Conservation (phyloP, 495 filamentous ascomycete genomes). For the Aspergillus nidulans region DNA sequence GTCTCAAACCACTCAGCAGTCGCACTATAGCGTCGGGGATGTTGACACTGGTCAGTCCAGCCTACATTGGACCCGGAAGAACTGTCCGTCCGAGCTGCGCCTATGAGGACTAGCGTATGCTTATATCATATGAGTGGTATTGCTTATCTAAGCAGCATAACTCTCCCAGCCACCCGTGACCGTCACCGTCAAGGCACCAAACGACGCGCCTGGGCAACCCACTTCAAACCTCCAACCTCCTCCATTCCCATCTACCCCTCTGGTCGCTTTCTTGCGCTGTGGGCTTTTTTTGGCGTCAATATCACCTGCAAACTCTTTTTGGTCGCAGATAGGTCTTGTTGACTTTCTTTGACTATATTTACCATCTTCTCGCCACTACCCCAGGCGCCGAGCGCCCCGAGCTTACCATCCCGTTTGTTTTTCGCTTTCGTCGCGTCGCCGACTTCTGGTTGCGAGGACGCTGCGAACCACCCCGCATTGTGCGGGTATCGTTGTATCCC, state of each 20-base stretch:
- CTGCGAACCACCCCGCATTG: conserved; percentile 36
- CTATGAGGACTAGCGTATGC: conserved; percentile 16
- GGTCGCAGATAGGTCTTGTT: too few species aligned
- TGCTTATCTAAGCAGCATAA: conserved; percentile 5
- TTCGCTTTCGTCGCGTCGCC: conserved; percentile 38
- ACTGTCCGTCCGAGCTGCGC: conserved; percentile 13
- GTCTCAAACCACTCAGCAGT: background rate
- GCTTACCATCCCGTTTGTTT: conserved; percentile 30
- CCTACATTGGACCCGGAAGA: conserved; percentile 23
- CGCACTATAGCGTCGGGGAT: background rate
- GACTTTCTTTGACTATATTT: too few species aligned
- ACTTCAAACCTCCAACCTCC: conserved; percentile 12
- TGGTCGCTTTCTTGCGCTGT: conserved; percentile 6
- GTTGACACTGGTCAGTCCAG: conserved; percentile 8
- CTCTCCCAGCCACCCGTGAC: background rate
- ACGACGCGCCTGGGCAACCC: conserved; percentile 9
- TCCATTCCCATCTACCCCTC: conserved; percentile 10
- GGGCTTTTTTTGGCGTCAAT: conserved; percentile 9
- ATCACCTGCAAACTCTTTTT: background rate
- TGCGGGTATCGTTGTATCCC: conserved; percentile 28
- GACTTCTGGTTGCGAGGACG: conserved; percentile 21
- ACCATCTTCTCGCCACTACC: too few species aligned
- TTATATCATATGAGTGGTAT: background rate
- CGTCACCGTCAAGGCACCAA: background rate
- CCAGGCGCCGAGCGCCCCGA: conserved; percentile 9